Evolutionary conservation across 495 filamentous ascomycete species (phyloP), one percentile per base, ranked within the genome.

Genomic region (Letharia columbiana): DNA sequence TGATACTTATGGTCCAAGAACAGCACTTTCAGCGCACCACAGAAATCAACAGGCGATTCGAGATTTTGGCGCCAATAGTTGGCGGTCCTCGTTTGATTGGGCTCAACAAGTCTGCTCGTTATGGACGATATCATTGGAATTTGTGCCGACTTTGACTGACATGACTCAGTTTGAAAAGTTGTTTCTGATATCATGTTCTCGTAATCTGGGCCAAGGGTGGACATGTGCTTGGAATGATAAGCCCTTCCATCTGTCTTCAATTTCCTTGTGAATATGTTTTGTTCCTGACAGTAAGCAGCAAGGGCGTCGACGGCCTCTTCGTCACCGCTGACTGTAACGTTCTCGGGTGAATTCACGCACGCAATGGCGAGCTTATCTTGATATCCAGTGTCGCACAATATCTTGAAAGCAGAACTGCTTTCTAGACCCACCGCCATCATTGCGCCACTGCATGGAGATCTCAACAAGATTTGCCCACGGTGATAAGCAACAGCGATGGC

Each of bases 181-280:
- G n/a, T n/a, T n/a, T n/a, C n/a, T n/a, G n/a, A n/a, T 1, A 60
- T 20, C 7, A 65, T 39, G 1, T 41, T 41, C 37, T 60, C 62
- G 63, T 86, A 88, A 18, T 73, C 64, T 4, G 52, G 63, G 1
- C 77, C 78, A 35, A 82, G 69, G 18, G 47, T 35, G 0, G 70
- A 37, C 86, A 89, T 89, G 4, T 71, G 80, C 2, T 75, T 78
- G 0, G 84, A 86, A 70, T 89, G 86, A 66, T 89, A 89, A 2
- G 86, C 85, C 2, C 64, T 62, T 12, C 76, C 78, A 40, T 79
- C 76, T 10, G 83, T 79, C 8, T 63, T 59, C 2, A 86, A 69
- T 23, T 74, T 44, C 37, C 77, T 67, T 0, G 73, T 71, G 66
- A 83, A 82, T 33, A 71, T 76, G 3, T 67, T 57, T 18, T 73